Conservation (phyloP, 2,329 filamentous ascomycete genomes). For the Ophiobolus disseminans region DNA sequence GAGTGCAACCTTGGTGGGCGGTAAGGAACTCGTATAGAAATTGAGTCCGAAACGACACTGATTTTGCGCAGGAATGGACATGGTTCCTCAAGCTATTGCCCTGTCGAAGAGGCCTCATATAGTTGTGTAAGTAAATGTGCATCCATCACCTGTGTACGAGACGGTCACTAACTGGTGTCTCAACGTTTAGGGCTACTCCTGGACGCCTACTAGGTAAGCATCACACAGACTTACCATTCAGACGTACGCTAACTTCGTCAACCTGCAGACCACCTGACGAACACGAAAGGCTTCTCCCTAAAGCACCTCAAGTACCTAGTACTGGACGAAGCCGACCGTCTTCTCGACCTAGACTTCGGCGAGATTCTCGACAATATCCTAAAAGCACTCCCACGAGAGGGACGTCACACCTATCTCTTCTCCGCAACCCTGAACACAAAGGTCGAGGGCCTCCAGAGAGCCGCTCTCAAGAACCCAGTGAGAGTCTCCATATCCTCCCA, state of each 20-base stretch:
- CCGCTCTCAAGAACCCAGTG: constrained; percentile 83
- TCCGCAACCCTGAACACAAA: constrained; percentile 94
- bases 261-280: constrained; percentile 96
- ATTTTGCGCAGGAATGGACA: constrained; percentile 94
- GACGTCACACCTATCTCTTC: constrained; percentile 77
- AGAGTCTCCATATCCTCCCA: constrained; percentile 80
- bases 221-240: no score
- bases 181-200: no score
- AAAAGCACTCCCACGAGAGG: constrained; percentile 74
- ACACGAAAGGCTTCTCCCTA: constrained; percentile 94
- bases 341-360: constrained; percentile 93
- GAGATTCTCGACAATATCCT: constrained; percentile 92
- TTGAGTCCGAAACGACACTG: no score
- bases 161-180: no score
- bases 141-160: no score
- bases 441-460: constrained; percentile 89
- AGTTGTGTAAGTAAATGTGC: no score
- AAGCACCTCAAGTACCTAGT: constrained; percentile 84
- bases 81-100: constrained; percentile 89
- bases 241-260: no score
- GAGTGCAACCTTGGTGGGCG: constrained; percentile 86
- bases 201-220: constrained; percentile 77
- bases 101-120: constrained; percentile 97
- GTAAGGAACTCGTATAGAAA: no score
- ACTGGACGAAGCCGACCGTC: constrained; percentile 91